A percentile compares a stretch with the other conserved stretches of the same genome.
Conservation (phyloP, 78 protist genomes). For the Polysphondylium violaceum region DNA sequence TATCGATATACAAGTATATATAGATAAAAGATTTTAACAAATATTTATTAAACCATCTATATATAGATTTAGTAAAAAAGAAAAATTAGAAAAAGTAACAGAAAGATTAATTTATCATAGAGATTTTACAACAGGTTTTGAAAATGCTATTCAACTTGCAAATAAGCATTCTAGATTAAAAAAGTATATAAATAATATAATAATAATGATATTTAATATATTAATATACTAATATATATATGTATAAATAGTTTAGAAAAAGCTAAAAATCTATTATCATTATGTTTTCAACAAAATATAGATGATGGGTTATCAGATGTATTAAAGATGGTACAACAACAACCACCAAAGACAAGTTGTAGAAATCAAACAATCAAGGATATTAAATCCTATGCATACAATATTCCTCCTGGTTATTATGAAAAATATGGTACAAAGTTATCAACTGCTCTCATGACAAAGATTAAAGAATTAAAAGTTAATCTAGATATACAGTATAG, state of each 20-base stretch:
- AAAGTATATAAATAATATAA: background rate
- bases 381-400: conserved; percentile 21
- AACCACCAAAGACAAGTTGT: conserved; percentile 18
- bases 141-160: conserved; percentile 52
- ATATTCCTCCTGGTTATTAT: conserved; percentile 66
- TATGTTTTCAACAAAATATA: conserved; percentile 62
- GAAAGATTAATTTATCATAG: conserved; percentile 68
- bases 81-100: conserved; percentile 20
- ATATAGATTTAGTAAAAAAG: conserved; percentile 33
- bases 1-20: too few relatives aligned
- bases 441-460: conserved; percentile 53
- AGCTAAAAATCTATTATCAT: conserved; percentile 41
- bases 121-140: conserved; percentile 68
- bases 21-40: too few relatives aligned
- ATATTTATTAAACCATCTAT: background rate
- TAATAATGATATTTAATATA: too few relatives aligned
- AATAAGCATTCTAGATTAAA: conserved; percentile 57
- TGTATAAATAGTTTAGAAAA: conserved; percentile 23
- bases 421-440: conserved; percentile 51
- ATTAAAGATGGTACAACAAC: conserved; percentile 21
- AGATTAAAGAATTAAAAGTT: conserved; percentile 57
- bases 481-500: conserved; percentile 56
- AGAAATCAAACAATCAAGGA: conserved; percentile 1
- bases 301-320: conserved; percentile 68
- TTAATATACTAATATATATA: too few relatives aligned